These are phyloP conservation scores for Scedosporium minutisporum DNA, from an alignment of 2,329 filamentous ascomycete genomes.

Conservation along the genomic window DNA sequence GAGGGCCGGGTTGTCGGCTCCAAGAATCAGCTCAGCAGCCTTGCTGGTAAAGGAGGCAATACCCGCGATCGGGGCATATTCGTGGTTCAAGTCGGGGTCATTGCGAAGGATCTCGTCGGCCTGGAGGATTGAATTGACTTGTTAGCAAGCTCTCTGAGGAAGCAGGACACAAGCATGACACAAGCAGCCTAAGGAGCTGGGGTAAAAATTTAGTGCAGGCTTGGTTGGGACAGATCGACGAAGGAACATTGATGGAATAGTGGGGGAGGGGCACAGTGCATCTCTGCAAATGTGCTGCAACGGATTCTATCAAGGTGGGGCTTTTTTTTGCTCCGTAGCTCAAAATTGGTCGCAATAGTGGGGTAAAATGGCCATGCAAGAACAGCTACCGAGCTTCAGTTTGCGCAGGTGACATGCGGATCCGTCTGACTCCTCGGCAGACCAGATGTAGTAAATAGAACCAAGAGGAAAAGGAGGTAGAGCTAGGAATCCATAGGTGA, in stretches of 20 bases:
- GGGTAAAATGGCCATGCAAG: not conserved
- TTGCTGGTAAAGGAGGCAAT: constrained; percentile 77
- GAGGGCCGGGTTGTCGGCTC: constrained; percentile 69
- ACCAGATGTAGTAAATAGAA: not conserved
- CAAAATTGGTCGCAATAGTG: not conserved
- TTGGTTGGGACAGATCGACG: not conserved
- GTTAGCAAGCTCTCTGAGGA: constrained; percentile 7
- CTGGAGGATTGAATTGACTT: constrained; percentile 34
- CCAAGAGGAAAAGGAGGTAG: not conserved
- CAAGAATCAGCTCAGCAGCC: constrained; percentile 83
- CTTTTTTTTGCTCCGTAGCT: not conserved
- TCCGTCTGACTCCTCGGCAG: not conserved
- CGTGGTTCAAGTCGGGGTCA: constrained; percentile 89
- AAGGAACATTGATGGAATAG: not conserved
- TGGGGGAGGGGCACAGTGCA: not conserved
- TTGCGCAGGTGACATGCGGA: not conserved
- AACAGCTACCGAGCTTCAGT: not conserved
- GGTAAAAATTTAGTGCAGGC: not conserved
- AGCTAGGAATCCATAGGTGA: not conserved
- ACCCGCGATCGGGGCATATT: constrained; percentile 95
- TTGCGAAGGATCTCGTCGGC: constrained; percentile 82
- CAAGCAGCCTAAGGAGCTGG: not conserved
- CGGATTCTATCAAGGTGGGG: not conserved
- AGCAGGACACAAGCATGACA: constrained; percentile 11
- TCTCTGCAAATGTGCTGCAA: not conserved